These are phyloP conservation scores for Galeopsis tetrahit DNA, from an alignment of 257 asterid species.

Conservation along the genomic window DNA sequence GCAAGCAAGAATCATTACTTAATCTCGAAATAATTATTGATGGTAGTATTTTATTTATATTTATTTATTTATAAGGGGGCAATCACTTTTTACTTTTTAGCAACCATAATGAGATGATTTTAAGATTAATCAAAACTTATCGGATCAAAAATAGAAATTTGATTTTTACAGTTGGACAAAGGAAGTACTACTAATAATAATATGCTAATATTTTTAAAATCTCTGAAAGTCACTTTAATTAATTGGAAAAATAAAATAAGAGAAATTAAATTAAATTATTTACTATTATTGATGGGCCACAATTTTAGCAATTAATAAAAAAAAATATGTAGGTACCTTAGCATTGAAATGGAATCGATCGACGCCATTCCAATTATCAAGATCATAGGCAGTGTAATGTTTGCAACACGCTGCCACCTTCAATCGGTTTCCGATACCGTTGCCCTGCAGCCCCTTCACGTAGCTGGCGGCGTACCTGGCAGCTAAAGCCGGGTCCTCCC, in stretches of 20 bases:
- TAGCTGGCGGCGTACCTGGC: conserved; percentile 71
- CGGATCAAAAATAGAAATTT: too few relatives aligned
- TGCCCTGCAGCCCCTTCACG: conserved; percentile 77
- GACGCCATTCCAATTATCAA: conserved; percentile 73
- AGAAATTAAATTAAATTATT: background rate
- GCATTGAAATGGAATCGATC: conserved; percentile 86
- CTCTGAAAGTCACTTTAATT: background rate
- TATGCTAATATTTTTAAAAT: too few relatives aligned
- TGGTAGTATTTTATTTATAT: background rate
- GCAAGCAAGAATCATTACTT: conserved; percentile 35
- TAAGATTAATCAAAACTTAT: background rate
- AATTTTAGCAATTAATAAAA: background rate
- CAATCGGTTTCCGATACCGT: conserved; percentile 41
- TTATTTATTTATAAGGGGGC: background rate
- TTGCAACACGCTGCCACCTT: conserved; percentile 94
- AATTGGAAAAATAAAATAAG: background rate
- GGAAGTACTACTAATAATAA: too few relatives aligned
- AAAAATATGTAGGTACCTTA: conserved; percentile 44
- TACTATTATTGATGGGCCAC: background rate
- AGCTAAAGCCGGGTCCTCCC: conserved; percentile 75
- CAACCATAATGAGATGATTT: background rate
- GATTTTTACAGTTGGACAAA: too few relatives aligned
- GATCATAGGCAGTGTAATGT: conserved; percentile 90
- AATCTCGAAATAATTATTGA: background rate
- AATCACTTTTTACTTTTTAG: background rate